phyloP scores from a whole-genome alignment of 2,329 filamentous ascomycete genomes.

The Teratosphaeriaceae sp. region DNA sequence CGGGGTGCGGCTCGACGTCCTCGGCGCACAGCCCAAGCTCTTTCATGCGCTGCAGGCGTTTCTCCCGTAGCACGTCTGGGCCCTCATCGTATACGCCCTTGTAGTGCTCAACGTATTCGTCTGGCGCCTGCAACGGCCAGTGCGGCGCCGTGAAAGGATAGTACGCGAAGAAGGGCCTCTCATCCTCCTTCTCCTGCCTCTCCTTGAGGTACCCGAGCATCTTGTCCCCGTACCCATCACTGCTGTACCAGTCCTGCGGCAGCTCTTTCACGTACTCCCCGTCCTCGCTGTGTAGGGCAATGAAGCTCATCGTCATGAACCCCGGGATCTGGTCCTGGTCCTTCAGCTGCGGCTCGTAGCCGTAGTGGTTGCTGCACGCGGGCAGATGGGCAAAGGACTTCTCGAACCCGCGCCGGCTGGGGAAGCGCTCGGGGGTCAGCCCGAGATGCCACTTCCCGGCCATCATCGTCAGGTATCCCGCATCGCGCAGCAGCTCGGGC shows the following conservation, averaged over 20 bases:
- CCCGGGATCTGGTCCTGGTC: conserved; percentile 30
- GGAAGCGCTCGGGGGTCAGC: conserved; percentile 50
- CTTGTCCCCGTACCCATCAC: conserved; percentile 34
- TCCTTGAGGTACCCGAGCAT: conserved; percentile 33
- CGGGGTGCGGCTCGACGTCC: conserved; percentile 46
- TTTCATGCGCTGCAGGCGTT: conserved; percentile 49
- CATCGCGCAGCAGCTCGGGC: conserved; percentile 52
- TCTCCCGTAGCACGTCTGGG: conserved; percentile 49
- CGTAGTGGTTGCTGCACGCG: conserved; percentile 53
- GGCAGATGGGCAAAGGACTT: conserved; percentile 54
- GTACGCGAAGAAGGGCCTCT: conserved; percentile 53
- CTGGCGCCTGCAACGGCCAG: conserved; percentile 56
- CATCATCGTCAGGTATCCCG: conserved; percentile 55
- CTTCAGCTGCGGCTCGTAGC: conserved; percentile 43
- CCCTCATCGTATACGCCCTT: conserved; percentile 55
- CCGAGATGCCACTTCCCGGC: conserved; percentile 60
- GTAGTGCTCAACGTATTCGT: conserved; percentile 51
- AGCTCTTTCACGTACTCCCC: conserved; percentile 35
- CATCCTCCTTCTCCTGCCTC: conserved; percentile 29
- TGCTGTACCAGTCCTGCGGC: conserved; percentile 33
- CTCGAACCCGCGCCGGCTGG: conserved; percentile 53
- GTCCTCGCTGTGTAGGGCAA: conserved; percentile 34
- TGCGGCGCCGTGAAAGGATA: conserved; percentile 57
- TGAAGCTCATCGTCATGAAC: conserved; percentile 38
- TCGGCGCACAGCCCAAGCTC: conserved; percentile 49